A percentile compares a stretch with the other conserved stretches of the same genome.
phyloP scores from a whole-genome alignment of 2,329 filamentous ascomycete species.

The Hymenoscyphus linearis region DNA sequence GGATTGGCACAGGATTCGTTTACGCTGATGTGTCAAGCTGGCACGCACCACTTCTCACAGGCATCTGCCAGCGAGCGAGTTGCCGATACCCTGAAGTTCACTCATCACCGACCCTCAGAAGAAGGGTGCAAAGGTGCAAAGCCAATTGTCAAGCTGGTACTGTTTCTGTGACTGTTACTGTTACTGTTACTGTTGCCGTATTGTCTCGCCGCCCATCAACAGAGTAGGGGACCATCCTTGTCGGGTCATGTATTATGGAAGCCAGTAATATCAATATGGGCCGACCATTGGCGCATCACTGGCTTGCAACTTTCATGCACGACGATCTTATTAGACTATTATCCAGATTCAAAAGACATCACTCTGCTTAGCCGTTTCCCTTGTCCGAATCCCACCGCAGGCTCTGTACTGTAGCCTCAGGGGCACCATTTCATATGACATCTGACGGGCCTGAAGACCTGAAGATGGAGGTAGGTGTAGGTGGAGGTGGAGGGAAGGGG shows the following conservation, averaged over 20 bases:
- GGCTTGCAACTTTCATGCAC: conserved; percentile 7
- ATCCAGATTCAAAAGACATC: conserved; percentile 18
- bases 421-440: not conserved
- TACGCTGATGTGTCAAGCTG: not conserved
- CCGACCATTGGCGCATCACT: not conserved
- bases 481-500: not conserved
- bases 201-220: too few relatives aligned
- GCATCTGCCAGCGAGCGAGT: not conserved
- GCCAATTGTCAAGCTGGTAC: not conserved
- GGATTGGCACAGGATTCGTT: not conserved
- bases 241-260: not conserved
- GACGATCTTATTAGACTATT: conserved; percentile 13
- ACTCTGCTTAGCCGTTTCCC: conserved; percentile 14
- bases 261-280: not conserved
- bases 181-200: too few relatives aligned
- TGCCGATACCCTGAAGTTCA: not conserved
- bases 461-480: not conserved
- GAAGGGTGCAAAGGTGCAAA: not conserved
- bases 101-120: not conserved
- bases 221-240: not conserved
- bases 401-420: not conserved
- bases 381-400: not conserved
- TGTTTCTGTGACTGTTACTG: too few relatives aligned
- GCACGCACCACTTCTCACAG: not conserved
- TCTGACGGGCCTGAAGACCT: not conserved